These are phyloP conservation scores for Hypoxylon sp. DNA, from an alignment of 2,329 filamentous ascomycete genomes.

Conservation along the genomic window DNA sequence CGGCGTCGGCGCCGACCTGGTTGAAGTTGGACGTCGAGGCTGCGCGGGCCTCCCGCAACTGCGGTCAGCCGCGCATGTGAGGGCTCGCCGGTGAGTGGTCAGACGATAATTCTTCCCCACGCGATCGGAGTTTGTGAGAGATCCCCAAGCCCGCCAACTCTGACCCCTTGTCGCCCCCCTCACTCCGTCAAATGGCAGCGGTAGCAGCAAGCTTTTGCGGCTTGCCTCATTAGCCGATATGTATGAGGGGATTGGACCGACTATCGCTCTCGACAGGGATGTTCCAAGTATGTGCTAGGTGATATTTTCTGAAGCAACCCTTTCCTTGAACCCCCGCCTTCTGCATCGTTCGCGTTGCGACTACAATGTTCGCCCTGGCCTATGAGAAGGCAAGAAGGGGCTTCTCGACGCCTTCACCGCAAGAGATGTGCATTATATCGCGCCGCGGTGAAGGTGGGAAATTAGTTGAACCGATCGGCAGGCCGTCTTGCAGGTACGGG, in stretches of 20 bases:
- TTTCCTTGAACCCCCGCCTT: conserved; percentile 6
- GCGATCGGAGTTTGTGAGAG: conserved; percentile 39
- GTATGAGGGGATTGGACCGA: conserved; percentile 42
- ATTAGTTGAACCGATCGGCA: conserved; percentile 17
- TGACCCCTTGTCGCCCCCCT: conserved; percentile 39
- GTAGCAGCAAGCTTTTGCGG: conserved; percentile 17
- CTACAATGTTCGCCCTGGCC: conserved; percentile 19
- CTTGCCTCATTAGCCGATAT: conserved; percentile 44
- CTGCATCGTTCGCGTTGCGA: conserved; percentile 20
- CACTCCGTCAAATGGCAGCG: conserved; percentile 15
- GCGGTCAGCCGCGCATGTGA: conserved; percentile 39
- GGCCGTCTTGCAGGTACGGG: conserved; percentile 6
- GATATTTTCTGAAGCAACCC: conserved; percentile 33
- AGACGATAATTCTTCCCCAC: conserved; percentile 35
- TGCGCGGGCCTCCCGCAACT: conserved; percentile 30
- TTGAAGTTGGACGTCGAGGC: conserved; percentile 29
- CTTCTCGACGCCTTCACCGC: conserved; percentile 36
- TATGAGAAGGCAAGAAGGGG: conserved; percentile 15
- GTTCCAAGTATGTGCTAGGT: conserved; percentile 16
- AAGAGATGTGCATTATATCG: conserved; percentile 26
- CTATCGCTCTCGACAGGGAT: conserved; percentile 37
- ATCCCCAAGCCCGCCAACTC: conserved; percentile 31
- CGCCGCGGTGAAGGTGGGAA: conserved; percentile 21
- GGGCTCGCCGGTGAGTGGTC: conserved; percentile 35
- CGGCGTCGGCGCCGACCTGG: conserved; percentile 19